These are phyloP conservation scores for Trichocladium uniseriatum DNA, from an alignment of 495 filamentous ascomycete genomes.

Conservation along the genomic window DNA sequence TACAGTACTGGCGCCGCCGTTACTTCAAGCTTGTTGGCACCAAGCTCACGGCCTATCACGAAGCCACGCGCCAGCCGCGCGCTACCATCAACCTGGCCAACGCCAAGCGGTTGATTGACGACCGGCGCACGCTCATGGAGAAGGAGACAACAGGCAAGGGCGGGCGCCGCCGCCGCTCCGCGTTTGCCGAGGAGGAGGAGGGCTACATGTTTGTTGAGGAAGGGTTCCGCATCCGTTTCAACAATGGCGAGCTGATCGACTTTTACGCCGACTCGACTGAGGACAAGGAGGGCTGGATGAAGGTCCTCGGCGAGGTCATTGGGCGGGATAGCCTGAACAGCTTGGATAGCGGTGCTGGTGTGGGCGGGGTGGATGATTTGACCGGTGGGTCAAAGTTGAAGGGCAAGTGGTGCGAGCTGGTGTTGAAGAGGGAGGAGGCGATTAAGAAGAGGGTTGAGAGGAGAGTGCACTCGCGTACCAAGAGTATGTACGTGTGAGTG, in stretches of 20 bases:
- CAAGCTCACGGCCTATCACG: conserved; percentile 92
- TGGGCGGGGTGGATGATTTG: too few relatives aligned
- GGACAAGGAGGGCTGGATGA: conserved; percentile 92
- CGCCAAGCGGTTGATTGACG: conserved; percentile 88
- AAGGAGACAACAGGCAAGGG: conserved; percentile 64
- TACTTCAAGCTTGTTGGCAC: conserved; percentile 91
- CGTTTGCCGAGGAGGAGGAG: conserved; percentile 96
- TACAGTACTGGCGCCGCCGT: conserved; percentile 88
- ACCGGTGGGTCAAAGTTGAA: conserved; percentile 30
- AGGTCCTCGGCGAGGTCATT: conserved; percentile 73
- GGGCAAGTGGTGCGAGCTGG: conserved; percentile 74
- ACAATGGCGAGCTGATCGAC: conserved; percentile 94
- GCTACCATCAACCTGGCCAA: conserved; percentile 95
- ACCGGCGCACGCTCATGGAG: conserved; percentile 71
- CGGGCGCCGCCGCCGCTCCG: conserved; percentile 77
- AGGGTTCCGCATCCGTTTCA: conserved; percentile 95
- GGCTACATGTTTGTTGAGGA: conserved; percentile 99
- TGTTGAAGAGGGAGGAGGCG: conserved; percentile 54
- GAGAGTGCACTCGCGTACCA: conserved; percentile 43
- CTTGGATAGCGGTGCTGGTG: too few relatives aligned
- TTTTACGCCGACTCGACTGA: conserved; percentile 87
- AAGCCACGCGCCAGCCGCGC: conserved; percentile 86
- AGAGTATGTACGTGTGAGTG: conserved; percentile 40
- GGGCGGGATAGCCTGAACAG: conserved; percentile 51
- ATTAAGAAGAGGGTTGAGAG: conserved; percentile 29